Percentiles rank a stretch among this genome's conserved stretches.
Evolutionary conservation across 2,329 filamentous ascomycete species (phyloP).

Genomic region (Beauveria rudraprayagi): DNA sequence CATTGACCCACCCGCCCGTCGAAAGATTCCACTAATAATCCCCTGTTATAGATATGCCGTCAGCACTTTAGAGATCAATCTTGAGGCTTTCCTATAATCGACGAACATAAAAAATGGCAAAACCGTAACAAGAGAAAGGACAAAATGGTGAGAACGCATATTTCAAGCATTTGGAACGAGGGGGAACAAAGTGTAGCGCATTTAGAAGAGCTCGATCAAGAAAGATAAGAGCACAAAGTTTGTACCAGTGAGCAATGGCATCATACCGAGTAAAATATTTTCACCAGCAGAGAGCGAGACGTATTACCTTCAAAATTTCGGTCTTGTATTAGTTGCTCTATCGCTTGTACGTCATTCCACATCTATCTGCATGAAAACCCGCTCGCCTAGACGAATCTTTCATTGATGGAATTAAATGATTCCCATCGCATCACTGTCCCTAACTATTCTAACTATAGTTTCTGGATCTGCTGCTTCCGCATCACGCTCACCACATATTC

Average conservation of each 20-base stretch:
- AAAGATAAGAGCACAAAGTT: slow-evolving; percentile 11
- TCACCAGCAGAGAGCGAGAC: neutral
- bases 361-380: neutral
- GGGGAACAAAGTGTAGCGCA: slow-evolving; percentile 5
- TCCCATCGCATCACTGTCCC: neutral
- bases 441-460: slow-evolving; percentile 18
- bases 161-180: slow-evolving; percentile 4
- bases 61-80: slow-evolving; percentile 88
- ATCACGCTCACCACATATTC: slow-evolving; percentile 6
- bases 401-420: no score
- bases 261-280: neutral
- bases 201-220: neutral
- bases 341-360: neutral
- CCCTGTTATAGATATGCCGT: slow-evolving; percentile 63
- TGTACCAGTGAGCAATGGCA: neutral
- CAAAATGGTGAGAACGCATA: neutral
- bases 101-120: slow-evolving; percentile 9
- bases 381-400: no score
- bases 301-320: slow-evolving; percentile 13
- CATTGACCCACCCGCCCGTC: slow-evolving; percentile 19
- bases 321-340: neutral
- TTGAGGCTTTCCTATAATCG: slow-evolving; percentile 78
- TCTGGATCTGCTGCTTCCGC: neutral
- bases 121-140: slow-evolving; percentile 7
- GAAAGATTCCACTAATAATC: slow-evolving; percentile 15